Percentiles rank a stretch among this genome's conserved stretches.
These are phyloP conservation scores for Kluyveromyces starmeri DNA, from an alignment of 805 yeast genomes.

Conservation along the genomic window DNA sequence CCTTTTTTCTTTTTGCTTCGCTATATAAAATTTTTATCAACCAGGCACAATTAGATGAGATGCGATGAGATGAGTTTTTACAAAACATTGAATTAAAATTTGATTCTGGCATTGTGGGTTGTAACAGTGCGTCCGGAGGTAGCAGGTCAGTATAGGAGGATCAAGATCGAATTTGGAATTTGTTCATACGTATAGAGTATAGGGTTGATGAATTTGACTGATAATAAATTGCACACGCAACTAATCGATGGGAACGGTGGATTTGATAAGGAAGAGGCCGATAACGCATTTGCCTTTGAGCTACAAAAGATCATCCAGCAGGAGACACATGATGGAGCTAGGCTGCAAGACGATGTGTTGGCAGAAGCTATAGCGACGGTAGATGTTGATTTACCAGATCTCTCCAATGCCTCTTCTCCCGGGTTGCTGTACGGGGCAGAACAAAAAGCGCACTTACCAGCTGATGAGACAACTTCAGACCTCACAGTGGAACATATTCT, in stretches of 20 bases:
- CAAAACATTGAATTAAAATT: no score
- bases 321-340: slow-evolving; percentile 1
- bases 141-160: no score
- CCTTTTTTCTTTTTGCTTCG: no score
- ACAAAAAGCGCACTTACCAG: not conserved
- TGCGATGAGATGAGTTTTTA: not conserved
- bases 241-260: slow-evolving; percentile 2
- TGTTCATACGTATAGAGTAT: no score
- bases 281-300: slow-evolving; percentile 4
- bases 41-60: not conserved
- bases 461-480: not conserved
- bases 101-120: no score
- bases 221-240: slow-evolving; percentile 1
- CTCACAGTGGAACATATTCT: slow-evolving; percentile 4
- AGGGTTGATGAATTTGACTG: slow-evolving; percentile 3
- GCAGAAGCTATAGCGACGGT: slow-evolving; percentile 8
- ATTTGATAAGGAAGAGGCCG: slow-evolving; percentile 3
- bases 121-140: no score
- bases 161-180: no score
- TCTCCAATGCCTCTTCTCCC: slow-evolving; percentile 3
- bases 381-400: slow-evolving; percentile 10
- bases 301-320: slow-evolving; percentile 4
- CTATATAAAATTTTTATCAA: no score
- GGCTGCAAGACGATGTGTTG: slow-evolving; percentile 3
- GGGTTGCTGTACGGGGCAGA: not conserved